Conservation (phyloP, 2,329 filamentous ascomycete species). For the Sphaerulina musiva region DNA sequence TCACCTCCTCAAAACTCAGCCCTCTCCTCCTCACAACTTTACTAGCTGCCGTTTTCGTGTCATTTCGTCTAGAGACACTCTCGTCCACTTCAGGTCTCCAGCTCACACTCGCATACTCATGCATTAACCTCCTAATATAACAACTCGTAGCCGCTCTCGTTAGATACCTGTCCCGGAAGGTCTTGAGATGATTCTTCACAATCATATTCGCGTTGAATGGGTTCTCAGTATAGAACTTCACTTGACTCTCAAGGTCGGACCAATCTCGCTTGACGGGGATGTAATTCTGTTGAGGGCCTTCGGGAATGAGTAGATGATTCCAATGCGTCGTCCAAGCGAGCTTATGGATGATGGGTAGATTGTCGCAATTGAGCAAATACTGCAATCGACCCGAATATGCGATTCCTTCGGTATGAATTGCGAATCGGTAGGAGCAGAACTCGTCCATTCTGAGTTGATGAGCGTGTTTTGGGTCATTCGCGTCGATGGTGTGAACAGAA, state of each 20-base stretch:
- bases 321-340: constrained; percentile 25
- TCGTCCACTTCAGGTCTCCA: constrained; percentile 21
- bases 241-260: constrained; percentile 25
- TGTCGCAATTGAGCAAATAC: constrained; percentile 29
- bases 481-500: constrained; percentile 29
- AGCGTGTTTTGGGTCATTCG: constrained; percentile 2
- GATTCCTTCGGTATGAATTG: constrained; percentile 29
- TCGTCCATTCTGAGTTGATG: constrained; percentile 19
- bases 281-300: constrained; percentile 28
- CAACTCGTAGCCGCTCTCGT: constrained; percentile 30
- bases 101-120: constrained; percentile 24
- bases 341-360: constrained; percentile 26
- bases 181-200: constrained; percentile 23
- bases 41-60: neutral
- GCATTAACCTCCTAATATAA: constrained; percentile 28
- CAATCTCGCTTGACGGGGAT: constrained; percentile 25
- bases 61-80: neutral
- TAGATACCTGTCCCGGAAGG: constrained; percentile 27
- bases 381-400: constrained; percentile 29
- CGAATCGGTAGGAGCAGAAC: constrained; percentile 25
- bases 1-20: constrained; percentile 5
- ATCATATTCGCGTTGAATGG: constrained; percentile 24
- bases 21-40: neutral
- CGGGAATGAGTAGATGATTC: constrained; percentile 24
- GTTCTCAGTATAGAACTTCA: constrained; percentile 23